A percentile compares a stretch with the other conserved stretches of the same genome.
These are phyloP conservation scores for Dioscorea zingiberensis DNA, from an alignment of 106 monocot genomes.

Conservation along the genomic window DNA sequence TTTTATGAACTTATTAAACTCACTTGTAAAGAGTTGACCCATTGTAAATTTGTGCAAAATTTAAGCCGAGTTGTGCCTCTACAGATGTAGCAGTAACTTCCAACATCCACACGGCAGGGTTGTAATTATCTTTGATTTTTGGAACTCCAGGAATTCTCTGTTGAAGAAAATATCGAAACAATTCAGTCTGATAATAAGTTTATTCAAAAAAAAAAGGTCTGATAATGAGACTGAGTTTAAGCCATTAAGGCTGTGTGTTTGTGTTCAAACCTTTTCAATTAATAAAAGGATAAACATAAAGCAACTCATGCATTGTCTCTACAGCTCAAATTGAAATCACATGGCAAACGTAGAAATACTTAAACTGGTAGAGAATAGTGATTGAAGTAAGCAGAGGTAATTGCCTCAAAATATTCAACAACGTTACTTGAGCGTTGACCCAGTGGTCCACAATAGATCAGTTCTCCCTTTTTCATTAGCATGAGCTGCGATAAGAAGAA, in stretches of 20 bases:
- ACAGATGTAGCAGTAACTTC: constrained; percentile 53
- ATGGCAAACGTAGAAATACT: constrained; percentile 7
- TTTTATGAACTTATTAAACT: not conserved
- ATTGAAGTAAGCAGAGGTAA: no score
- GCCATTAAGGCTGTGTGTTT: constrained; percentile 32
- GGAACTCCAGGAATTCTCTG: constrained; percentile 63
- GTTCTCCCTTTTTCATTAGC: no score
- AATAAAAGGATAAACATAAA: not conserved
- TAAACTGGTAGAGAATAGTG: not conserved
- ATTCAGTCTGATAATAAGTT: constrained; percentile 21
- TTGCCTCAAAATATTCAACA: no score
- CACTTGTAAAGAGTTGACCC: constrained; percentile 37
- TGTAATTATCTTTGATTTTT: constrained; percentile 54
- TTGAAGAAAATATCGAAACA: no score
- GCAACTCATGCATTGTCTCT: no score
- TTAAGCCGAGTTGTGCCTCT: constrained; percentile 43
- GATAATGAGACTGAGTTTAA: constrained; percentile 26
- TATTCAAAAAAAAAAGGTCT: no score
- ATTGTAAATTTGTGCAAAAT: constrained; percentile 49
- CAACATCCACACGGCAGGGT: constrained; percentile 78
- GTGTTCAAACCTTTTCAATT: not conserved
- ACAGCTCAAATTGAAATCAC: constrained; percentile 26
- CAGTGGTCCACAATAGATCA: no score
- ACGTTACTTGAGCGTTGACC: no score
- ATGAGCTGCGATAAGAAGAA: no score